Evolutionary conservation across 2,329 filamentous ascomycete species (phyloP).

Genomic region (Pseudogymnoascus sp.): DNA sequence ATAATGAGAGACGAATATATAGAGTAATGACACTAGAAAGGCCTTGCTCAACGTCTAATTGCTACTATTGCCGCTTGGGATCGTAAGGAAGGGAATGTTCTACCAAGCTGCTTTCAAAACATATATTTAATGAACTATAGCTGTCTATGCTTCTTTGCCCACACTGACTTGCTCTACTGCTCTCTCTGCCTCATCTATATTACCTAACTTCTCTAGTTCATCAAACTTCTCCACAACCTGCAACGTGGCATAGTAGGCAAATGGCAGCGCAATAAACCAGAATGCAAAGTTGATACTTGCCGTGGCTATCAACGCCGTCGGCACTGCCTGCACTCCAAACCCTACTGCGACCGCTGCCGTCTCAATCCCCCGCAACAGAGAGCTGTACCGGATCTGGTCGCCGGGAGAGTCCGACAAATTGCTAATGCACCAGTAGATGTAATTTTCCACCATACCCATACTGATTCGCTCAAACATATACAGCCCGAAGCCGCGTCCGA

Average conservation of each 20-base stretch:
- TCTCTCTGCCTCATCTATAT: background rate
- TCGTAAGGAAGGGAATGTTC: background rate
- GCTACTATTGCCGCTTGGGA: background rate
- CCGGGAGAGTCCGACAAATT: conserved; percentile 25
- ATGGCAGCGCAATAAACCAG: conserved; percentile 35
- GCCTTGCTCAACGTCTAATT: background rate
- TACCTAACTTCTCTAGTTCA: conserved; percentile 19
- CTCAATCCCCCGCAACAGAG: conserved; percentile 24
- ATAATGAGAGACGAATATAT: background rate
- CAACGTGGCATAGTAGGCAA: conserved; percentile 37
- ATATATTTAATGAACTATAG: background rate
- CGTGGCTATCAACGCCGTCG: conserved; percentile 35
- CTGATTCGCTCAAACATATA: conserved; percentile 35
- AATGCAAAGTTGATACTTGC: conserved; percentile 36
- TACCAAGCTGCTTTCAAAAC: background rate
- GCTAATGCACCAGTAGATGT: conserved; percentile 39
- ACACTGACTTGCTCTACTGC: background rate
- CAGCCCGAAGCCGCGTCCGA: conserved; percentile 36
- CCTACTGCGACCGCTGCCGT: conserved; percentile 29
- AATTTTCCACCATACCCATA: conserved; percentile 35
- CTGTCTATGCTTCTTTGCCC: background rate
- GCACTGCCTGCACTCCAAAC: conserved; percentile 37
- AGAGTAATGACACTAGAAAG: background rate
- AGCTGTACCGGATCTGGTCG: conserved; percentile 24
- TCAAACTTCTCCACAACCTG: conserved; percentile 34